Conservation (phyloP, 1,139 yeast genomes). For the Yamadazyma friedrichii region DNA sequence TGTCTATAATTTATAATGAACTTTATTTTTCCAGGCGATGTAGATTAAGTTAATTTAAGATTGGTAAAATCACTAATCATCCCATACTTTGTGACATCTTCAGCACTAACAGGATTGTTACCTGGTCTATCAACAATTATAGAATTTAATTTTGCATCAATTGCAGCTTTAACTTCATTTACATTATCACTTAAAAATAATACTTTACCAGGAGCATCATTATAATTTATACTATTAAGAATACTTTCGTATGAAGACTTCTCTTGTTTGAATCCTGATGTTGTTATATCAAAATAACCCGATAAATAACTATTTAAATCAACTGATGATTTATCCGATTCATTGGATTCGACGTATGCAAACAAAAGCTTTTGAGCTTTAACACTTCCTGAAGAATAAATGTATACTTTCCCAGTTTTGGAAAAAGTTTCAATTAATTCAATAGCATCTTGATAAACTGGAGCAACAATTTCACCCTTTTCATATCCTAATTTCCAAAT, state of each 20-base stretch:
- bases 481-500: conserved; percentile 83
- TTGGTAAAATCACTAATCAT: conserved; percentile 15
- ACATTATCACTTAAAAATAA: conserved; percentile 77
- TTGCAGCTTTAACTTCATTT: conserved; percentile 70
- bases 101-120: conserved; percentile 51
- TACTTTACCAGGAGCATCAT: conserved; percentile 29
- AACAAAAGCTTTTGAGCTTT: conserved; percentile 82
- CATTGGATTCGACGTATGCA: conserved; percentile 47
- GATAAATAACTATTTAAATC: conserved; percentile 55
- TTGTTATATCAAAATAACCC: conserved; percentile 83
- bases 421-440: conserved; percentile 46
- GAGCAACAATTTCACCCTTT: conserved; percentile 72
- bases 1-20: neutral
- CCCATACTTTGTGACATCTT: conserved; percentile 22
- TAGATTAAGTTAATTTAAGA: neutral
- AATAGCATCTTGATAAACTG: conserved; percentile 74
- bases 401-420: conserved; percentile 43
- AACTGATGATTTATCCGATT: conserved; percentile 18
- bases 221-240: conserved; percentile 39
- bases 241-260: conserved; percentile 59
- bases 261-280: conserved; percentile 73
- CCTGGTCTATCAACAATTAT: conserved; percentile 72
- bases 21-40: neutral
- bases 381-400: conserved; percentile 91
- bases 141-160: conserved; percentile 59